Percentiles rank a stretch among this genome's conserved stretches.
These are phyloP conservation scores for Gossypium australe DNA, from an alignment of 345 rosid species.

Conservation along the genomic window DNA sequence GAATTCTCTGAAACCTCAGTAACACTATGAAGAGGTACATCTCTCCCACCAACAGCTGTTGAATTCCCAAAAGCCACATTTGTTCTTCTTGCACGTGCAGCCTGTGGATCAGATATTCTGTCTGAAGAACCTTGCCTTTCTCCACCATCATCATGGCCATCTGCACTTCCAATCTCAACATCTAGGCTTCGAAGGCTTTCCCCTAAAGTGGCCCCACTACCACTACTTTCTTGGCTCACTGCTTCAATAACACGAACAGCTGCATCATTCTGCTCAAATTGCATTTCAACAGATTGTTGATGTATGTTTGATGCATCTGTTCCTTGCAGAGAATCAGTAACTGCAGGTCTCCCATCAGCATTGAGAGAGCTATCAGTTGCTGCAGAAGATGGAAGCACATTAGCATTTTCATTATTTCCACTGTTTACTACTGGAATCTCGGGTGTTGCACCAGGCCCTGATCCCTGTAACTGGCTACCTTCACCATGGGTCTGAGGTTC, in stretches of 20 bases:
- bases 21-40: conserved; percentile 78
- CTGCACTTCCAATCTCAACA: conserved; percentile 98
- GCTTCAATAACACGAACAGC: conserved; percentile 89
- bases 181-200: conserved; percentile 97
- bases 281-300: conserved; percentile 74
- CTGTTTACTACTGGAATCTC: conserved; percentile 46
- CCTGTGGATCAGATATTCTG: conserved; percentile 53
- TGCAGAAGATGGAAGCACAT: conserved; percentile 36
- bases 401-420: conserved; percentile 38
- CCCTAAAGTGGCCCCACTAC: conserved; percentile 93
- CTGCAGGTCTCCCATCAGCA: conserved; percentile 44
- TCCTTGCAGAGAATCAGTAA: conserved; percentile 37
- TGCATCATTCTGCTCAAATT: conserved; percentile 81
- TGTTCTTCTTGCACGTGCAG: conserved; percentile 63
- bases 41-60: conserved; percentile 55
- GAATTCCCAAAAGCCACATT: conserved; percentile 55
- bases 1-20: conserved; percentile 93
- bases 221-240: conserved; percentile 94
- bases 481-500: conserved; percentile 50
- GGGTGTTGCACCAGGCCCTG: conserved; percentile 37
- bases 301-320: conserved; percentile 32
- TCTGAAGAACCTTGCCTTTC: conserved; percentile 78
- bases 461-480: conserved; percentile 37
- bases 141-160: conserved; percentile 95
- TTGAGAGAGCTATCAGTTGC: conserved; percentile 41